Evolutionary conservation across 805 yeast species (phyloP), one percentile per base, ranked within the genome.

Genomic region (Ogataea dorogensis): DNA sequence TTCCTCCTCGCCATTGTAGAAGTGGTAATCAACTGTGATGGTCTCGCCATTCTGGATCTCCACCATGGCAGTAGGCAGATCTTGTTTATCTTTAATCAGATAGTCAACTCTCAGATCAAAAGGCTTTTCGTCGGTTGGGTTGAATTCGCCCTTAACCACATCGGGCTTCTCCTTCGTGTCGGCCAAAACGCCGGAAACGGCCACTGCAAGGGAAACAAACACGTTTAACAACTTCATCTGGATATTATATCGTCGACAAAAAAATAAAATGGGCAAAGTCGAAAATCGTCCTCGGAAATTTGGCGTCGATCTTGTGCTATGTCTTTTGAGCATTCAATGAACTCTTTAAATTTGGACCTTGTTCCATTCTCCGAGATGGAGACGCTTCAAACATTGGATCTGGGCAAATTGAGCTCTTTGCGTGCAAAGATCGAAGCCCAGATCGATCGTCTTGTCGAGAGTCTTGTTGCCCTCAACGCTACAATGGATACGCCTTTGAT

Each of bases 401-500:
- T 63, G 5, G 17, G 36, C 0, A 51, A 60, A 15, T 49, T 69
- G 8, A 43, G 51, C 7, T 38, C 36, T 8, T 44, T 67, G 35
- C 72, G 72, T 33, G 46, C 50, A 14, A 46, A 47, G 19, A 52
- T 79, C 17, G 81, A 75, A 38, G 15, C 39, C 3, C 70, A 71
- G 40, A 44, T 77, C 16, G 50, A 48, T 20, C 50, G 47, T 5
- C 53, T 78, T 28, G 67, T 71, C 42, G 71, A 64, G 19, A 51
- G 66, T 10, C 64, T 85, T 17, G 44, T 50, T 5, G 44, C 61
- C 39, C 37, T 24, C 7, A 31, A 46, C 9, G 53, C 50, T 1
- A 79, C 74, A 46, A 79, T 86, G 86, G 58, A 70, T 16, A 79
- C 89, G 1, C 67, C 78, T 0, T 59, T 91, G 40, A 60, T 85